These are phyloP conservation scores for Cocos nucifera DNA, from an alignment of 176 grass and related monocot species.

Conservation along the genomic window DNA sequence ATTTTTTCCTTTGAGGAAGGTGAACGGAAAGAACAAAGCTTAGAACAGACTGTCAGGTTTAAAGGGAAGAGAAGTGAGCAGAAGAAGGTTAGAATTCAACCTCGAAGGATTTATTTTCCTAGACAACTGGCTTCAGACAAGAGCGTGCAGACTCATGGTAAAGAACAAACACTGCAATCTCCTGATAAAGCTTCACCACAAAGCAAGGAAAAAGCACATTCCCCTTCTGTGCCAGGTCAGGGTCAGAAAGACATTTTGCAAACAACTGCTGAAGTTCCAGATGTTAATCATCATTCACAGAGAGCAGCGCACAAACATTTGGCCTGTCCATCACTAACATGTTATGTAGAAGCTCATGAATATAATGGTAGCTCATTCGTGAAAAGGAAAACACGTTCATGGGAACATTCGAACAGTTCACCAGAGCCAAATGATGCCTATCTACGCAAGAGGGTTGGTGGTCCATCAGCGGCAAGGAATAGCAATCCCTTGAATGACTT, in stretches of 20 bases:
- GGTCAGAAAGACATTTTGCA: constrained; percentile 16
- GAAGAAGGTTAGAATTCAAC: constrained; percentile 22
- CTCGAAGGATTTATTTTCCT: constrained; percentile 29
- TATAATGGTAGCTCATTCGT: constrained; percentile 24
- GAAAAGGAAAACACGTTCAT: constrained; percentile 30
- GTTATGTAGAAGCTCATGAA: constrained; percentile 13
- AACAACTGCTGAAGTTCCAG: constrained; percentile 28
- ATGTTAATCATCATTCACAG: constrained; percentile 19
- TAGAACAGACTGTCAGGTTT: constrained; percentile 26
- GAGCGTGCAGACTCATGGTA: constrained; percentile 18
- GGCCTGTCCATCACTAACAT: constrained; percentile 9
- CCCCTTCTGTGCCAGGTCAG: constrained; percentile 2
- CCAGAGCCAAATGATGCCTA: constrained; percentile 23
- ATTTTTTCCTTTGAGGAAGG: constrained; percentile 43
- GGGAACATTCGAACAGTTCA: constrained; percentile 31
- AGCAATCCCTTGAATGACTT: constrained; percentile 32
- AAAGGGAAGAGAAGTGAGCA: constrained; percentile 26
- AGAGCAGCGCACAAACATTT: constrained; percentile 24
- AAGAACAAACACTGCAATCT: constrained; percentile 33
- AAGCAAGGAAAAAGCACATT: constrained; percentile 26
- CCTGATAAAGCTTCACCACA: constrained; percentile 29
- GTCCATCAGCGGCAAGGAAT: constrained; percentile 32
- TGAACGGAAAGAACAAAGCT: constrained; percentile 30
- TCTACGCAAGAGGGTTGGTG: constrained; percentile 18
- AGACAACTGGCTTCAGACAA: constrained; percentile 16